phyloP scores from a whole-genome alignment of 2,329 filamentous ascomycete genomes.

The Monilinia vaccinii-corymbosi region DNA sequence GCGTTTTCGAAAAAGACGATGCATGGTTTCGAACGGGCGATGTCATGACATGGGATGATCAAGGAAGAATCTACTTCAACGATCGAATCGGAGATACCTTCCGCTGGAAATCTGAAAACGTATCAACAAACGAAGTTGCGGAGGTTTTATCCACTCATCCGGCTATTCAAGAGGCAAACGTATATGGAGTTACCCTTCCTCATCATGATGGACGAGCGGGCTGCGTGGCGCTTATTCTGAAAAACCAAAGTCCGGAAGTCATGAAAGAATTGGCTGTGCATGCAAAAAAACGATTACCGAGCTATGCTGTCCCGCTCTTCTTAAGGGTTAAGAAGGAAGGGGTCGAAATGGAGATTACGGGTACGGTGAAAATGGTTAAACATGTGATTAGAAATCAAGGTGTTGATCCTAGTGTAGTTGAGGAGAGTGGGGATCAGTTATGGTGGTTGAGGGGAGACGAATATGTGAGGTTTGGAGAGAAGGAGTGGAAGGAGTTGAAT shows the following conservation, averaged over 20 bases:
- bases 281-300: slow-evolving; percentile 49
- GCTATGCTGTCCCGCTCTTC: slow-evolving; percentile 71
- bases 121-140: slow-evolving; percentile 75
- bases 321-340: slow-evolving; percentile 50
- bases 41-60: slow-evolving; percentile 58
- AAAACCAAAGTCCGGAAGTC: slow-evolving; percentile 34
- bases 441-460: slow-evolving; percentile 51
- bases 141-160: slow-evolving; percentile 61
- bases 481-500: slow-evolving; percentile 61
- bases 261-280: slow-evolving; percentile 55
- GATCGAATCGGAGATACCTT: slow-evolving; percentile 75
- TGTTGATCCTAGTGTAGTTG: slow-evolving; percentile 53
- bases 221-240: slow-evolving; percentile 61
- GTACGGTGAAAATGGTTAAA: slow-evolving; percentile 88
- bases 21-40: slow-evolving; percentile 83
- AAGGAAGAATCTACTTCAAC: slow-evolving; percentile 70
- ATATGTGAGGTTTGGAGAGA: slow-evolving; percentile 58
- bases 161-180: slow-evolving; percentile 66
- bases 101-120: slow-evolving; percentile 77
- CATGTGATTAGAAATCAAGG: slow-evolving; percentile 61
- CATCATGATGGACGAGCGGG: slow-evolving; percentile 78
- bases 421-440: slow-evolving; percentile 34
- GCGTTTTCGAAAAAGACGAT: slow-evolving; percentile 68
- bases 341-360: slow-evolving; percentile 53
- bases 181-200: slow-evolving; percentile 73